These are phyloP conservation scores for Tephrocybe sp. DNA, from an alignment of 768 basidiomycete species.

Conservation along the genomic window DNA sequence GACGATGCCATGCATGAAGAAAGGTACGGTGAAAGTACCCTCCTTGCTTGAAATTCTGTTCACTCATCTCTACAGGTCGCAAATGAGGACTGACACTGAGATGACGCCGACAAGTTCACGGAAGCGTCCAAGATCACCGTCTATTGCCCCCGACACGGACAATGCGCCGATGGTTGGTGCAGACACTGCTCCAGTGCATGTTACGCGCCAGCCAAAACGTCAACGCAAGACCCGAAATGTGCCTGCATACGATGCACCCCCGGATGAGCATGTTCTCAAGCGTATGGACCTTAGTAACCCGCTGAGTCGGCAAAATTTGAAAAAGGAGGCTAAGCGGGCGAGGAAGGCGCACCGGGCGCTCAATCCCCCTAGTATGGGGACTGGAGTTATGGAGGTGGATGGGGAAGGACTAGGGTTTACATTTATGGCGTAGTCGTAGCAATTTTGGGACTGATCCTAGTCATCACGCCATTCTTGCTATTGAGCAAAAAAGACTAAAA, in stretches of 20 bases:
- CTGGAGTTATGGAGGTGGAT: constrained; percentile 47
- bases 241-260: constrained; percentile 51
- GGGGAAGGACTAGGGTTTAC: constrained; percentile 45
- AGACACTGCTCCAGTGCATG: constrained; percentile 20
- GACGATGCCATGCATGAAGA: constrained; percentile 39
- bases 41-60: neutral
- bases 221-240: constrained; percentile 56
- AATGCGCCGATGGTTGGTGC: constrained; percentile 15
- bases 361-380: constrained; percentile 12
- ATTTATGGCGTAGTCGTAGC: constrained; percentile 35
- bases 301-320: constrained; percentile 56
- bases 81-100: constrained; percentile 37
- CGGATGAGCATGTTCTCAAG: constrained; percentile 43
- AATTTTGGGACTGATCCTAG: constrained; percentile 11
- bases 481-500: neutral
- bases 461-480: constrained; percentile 17
- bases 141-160: constrained; percentile 15
- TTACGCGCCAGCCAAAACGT: constrained; percentile 55
- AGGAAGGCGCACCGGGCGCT: constrained; percentile 48
- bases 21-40: constrained; percentile 24
- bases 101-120: constrained; percentile 28
- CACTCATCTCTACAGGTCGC: constrained; percentile 19
- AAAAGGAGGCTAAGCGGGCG: constrained; percentile 63
- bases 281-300: constrained; percentile 59
- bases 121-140: constrained; percentile 41